These are phyloP conservation scores for Cryoendolithus antarcticus DNA, from an alignment of 2,329 filamentous ascomycete genomes.

Conservation along the genomic window DNA sequence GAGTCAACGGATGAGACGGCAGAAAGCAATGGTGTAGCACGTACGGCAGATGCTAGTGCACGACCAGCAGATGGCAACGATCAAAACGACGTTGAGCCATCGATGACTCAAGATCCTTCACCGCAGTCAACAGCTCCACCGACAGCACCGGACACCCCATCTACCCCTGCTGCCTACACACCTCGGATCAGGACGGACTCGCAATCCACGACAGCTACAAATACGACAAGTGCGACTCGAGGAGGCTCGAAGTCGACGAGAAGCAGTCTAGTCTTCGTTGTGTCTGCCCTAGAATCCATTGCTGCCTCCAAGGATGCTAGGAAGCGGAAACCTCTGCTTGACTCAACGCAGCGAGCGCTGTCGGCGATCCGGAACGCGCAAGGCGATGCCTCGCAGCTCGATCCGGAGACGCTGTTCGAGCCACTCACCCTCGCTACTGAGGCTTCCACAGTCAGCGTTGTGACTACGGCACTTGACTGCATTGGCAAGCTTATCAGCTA, in stretches of 20 bases:
- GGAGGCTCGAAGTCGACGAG: conserved; percentile 48
- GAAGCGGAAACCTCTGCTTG: conserved; percentile 71
- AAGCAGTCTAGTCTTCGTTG: conserved; percentile 92
- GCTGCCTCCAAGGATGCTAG: conserved; percentile 82
- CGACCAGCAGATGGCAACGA: no score
- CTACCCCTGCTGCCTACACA: conserved; percentile 11
- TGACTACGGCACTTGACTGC: conserved; percentile 86
- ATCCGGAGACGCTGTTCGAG: conserved; percentile 83
- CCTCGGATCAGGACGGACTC: conserved; percentile 45
- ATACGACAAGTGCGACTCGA: conserved; percentile 34
- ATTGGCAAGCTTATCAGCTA: conserved; percentile 99
- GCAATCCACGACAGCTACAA: conserved; percentile 43
- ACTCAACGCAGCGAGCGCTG: conserved; percentile 69
- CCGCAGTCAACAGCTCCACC: conserved; percentile 1
- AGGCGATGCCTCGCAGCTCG: conserved; percentile 66
- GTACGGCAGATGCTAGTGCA: no score
- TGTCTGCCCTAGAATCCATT: conserved; percentile 85
- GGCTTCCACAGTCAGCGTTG: conserved; percentile 70
- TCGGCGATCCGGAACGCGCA: conserved; percentile 64
- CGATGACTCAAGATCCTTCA: background rate
- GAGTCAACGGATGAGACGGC: no score
- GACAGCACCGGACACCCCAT: conserved; percentile 7
- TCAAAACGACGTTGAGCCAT: no score
- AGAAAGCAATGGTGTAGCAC: no score
- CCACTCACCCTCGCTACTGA: conserved; percentile 84